phyloP scores from a whole-genome alignment of 1,139 yeast species.

The Saccharomyces pastorianus region DNA sequence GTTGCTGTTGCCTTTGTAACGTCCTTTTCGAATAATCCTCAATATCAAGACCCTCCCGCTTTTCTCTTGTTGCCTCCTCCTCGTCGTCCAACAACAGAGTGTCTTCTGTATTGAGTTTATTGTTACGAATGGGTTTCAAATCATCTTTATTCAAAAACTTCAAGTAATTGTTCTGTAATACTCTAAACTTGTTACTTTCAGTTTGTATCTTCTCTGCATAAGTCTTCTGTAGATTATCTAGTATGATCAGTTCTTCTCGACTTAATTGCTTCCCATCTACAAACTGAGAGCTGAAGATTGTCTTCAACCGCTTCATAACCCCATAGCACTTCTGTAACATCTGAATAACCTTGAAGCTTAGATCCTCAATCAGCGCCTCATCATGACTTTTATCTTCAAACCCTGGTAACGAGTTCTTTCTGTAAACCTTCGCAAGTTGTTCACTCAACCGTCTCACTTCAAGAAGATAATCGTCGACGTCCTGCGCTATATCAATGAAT shows the following conservation, averaged over 20 bases:
- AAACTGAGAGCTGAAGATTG: constrained; percentile 34
- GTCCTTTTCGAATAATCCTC: constrained; percentile 43
- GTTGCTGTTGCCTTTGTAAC: constrained; percentile 35
- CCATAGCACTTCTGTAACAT: constrained; percentile 70
- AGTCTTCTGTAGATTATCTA: constrained; percentile 72
- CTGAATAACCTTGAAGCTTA: constrained; percentile 66
- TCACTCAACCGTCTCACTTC: constrained; percentile 44
- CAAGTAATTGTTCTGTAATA: constrained; percentile 81
- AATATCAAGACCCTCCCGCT: constrained; percentile 17
- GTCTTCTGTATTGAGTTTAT: constrained; percentile 2
- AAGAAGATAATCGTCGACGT: constrained; percentile 54
- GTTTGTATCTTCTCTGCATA: constrained; percentile 82
- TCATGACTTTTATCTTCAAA: constrained; percentile 66
- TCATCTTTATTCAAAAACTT: constrained; percentile 66
- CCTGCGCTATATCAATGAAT: constrained; percentile 64
- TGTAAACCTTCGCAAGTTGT: constrained; percentile 56
- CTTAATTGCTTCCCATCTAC: constrained; percentile 28
- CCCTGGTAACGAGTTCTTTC: constrained; percentile 77
- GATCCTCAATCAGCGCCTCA: constrained; percentile 67
- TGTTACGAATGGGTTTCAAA: constrained; percentile 33
- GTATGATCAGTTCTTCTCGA: constrained; percentile 51
- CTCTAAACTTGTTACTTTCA: constrained; percentile 66
- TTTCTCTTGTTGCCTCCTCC: constrained; percentile 38
- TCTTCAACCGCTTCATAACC: constrained; percentile 59
- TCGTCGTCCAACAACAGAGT: constrained; percentile 32